These are phyloP conservation scores for Hygrophorus pudorinus DNA, from an alignment of 768 basidiomycete species.

Conservation along the genomic window DNA sequence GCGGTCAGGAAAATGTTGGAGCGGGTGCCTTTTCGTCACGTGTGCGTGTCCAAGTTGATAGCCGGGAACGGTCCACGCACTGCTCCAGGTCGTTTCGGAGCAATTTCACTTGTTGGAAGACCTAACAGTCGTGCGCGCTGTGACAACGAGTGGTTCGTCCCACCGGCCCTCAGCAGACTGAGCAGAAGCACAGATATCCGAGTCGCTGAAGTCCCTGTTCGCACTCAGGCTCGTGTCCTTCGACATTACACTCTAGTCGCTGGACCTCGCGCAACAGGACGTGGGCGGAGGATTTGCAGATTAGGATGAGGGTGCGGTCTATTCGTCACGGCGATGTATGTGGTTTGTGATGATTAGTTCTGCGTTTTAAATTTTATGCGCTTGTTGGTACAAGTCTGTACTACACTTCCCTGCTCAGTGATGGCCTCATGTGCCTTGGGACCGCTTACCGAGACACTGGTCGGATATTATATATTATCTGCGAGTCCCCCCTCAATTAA, in stretches of 20 bases:
- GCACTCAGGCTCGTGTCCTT: constrained; percentile 15
- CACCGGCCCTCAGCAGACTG: constrained; percentile 5
- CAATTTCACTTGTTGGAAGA: constrained; percentile 37
- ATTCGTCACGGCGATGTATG: too few species aligned
- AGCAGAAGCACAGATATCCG: constrained; percentile 11
- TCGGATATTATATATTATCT: too few species aligned
- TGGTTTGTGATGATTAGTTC: too few species aligned
- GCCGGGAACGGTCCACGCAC: constrained; percentile 31
- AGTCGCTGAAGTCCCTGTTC: constrained; percentile 10
- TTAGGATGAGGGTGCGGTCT: too few species aligned
- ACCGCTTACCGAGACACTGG: too few species aligned
- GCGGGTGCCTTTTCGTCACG: constrained; percentile 30
- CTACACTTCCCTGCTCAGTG: too few species aligned
- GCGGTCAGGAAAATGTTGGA: constrained; percentile 35
- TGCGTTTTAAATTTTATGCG: too few species aligned
- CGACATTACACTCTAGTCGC: constrained; percentile 28
- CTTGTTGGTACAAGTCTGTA: too few species aligned
- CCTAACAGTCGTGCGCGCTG: constrained; percentile 31
- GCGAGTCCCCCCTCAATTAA: too few species aligned
- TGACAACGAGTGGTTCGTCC: constrained; percentile 11
- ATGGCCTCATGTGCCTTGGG: too few species aligned
- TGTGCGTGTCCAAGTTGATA: constrained; percentile 38
- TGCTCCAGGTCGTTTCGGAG: constrained; percentile 35
- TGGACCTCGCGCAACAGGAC: constrained; percentile 30
- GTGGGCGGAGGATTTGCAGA: too few species aligned